Conservation (phyloP, 495 filamentous ascomycete species). For the Trichoderma virens region DNA sequence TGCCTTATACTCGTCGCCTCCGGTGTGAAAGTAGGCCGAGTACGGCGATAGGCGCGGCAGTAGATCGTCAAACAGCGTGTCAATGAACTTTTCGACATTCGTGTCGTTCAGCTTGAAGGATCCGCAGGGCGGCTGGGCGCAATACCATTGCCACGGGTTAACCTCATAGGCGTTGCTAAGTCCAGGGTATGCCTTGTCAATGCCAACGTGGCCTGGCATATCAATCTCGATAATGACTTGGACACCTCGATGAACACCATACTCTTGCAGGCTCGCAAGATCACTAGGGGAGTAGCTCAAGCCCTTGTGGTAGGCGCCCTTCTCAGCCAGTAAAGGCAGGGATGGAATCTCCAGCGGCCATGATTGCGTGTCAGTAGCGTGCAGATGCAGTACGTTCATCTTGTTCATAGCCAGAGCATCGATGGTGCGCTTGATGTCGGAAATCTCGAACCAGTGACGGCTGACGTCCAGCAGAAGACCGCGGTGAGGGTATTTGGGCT, state of each 20-base stretch:
- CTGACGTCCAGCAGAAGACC: constrained; percentile 69
- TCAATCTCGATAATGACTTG: constrained; percentile 73
- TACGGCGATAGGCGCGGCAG: constrained; percentile 62
- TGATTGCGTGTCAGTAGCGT: constrained; percentile 74
- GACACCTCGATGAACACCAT: constrained; percentile 58
- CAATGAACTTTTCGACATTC: constrained; percentile 57
- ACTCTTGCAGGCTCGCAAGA: constrained; percentile 55
- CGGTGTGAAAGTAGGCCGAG: constrained; percentile 69
- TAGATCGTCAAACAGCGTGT: constrained; percentile 60
- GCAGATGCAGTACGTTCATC: constrained; percentile 70
- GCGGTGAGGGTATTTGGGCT: constrained; percentile 61
- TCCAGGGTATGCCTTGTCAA: constrained; percentile 59
- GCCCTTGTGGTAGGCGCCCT: constrained; percentile 58
- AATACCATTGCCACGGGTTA: constrained; percentile 59
- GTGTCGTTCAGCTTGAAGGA: constrained; percentile 64
- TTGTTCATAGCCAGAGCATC: constrained; percentile 69
- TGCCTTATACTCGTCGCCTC: constrained; percentile 73
- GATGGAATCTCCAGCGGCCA: constrained; percentile 75
- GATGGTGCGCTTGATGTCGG: constrained; percentile 59
- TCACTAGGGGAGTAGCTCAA: constrained; percentile 57
- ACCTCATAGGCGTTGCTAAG: constrained; percentile 65
- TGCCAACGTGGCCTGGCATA: constrained; percentile 70
- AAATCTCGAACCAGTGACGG: constrained; percentile 54
- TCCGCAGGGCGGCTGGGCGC: constrained; percentile 69
- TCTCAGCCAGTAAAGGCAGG: constrained; percentile 57